Base-by-base conservation (phyloP, 2,329 filamentous ascomycete genomes). In the Gaeumannomyces tritici region DNA sequence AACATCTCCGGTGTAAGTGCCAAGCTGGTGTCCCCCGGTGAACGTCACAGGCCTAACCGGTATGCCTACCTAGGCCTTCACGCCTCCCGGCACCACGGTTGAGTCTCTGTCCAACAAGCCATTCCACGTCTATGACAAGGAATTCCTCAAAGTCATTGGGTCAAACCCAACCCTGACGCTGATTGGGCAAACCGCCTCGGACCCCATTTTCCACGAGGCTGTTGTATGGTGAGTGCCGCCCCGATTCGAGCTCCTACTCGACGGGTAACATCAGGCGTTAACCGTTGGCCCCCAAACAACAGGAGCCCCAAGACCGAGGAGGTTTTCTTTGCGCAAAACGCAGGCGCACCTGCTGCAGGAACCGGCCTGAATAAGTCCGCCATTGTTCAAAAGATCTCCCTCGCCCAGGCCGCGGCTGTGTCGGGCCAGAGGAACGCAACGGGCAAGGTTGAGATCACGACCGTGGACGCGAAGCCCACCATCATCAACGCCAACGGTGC, bases 181-280 rank as follows among this genome's bases (percentile, higher is more conserved):
- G 18, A 75, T 83, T 9, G 80, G 79, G 1, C 72, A 76, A 5
- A 74, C 77, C 0, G 75, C 72, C 0, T 71, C 69, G 0, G 74
- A 82, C 58, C 80, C 79, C 0, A 66, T 82, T 6, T 85, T 82
- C 57, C 83, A 85, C 62, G 83, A 85, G 66, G 82, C 82, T 8
- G 79, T 82, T 12, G 75, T 82, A 0, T 85, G 80, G 79, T 78
- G 75, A n/a, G 61, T 27, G n/a, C 2, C 5, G 13, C 4, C 11
- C 8, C 18, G 6, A 27, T 26, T 6, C 21, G 27, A 47, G 4
- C 5, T 13, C 13, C 11, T 29, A 4, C 21, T 55, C 11, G 33
- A 13, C 33, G 8, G 31, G 3, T 35, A n/a, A n/a, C 33, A 11
- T 35, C 12, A 11, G 33, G 11, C 12, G 33, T 11, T 35, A 35